Conservation (phyloP, 2,329 filamentous ascomycete species). For the Penicillium glabrum region DNA sequence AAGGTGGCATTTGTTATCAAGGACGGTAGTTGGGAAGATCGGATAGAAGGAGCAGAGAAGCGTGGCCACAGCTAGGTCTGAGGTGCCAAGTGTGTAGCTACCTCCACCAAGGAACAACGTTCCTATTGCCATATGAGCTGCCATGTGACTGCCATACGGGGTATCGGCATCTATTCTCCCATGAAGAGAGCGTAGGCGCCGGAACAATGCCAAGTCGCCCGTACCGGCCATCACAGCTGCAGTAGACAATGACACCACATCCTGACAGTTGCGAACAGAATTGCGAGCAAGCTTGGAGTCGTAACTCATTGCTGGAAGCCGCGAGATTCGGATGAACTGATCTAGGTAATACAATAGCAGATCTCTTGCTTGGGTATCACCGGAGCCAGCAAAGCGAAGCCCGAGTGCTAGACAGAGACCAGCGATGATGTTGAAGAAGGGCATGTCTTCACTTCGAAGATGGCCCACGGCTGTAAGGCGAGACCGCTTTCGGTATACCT, state of each 20-base stretch:
- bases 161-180: conserved; percentile 80
- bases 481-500: conserved; percentile 63
- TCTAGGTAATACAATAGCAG: conserved; percentile 82
- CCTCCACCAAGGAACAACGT: conserved; percentile 89
- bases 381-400: conserved; percentile 72
- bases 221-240: conserved; percentile 95
- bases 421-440: conserved; percentile 88
- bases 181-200: conserved; percentile 82
- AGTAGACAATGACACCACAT: conserved; percentile 76
- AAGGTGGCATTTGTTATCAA: conserved; percentile 91
- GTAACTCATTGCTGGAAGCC: conserved; percentile 64
- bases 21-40: conserved; percentile 81
- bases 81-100: conserved; percentile 87
- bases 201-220: conserved; percentile 81
- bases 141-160: conserved; percentile 90
- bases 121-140: conserved; percentile 87
- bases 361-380: conserved; percentile 70
- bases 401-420: conserved; percentile 81
- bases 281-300: conserved; percentile 81
- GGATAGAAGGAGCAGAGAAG: conserved; percentile 93
- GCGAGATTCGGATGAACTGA: conserved; percentile 76
- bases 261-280: conserved; percentile 87
- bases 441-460: conserved; percentile 78
- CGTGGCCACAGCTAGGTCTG: conserved; percentile 79
- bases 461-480: conserved; percentile 60